Conservation (phyloP, 148 eudicot species). For the Spergularia marina region DNA sequence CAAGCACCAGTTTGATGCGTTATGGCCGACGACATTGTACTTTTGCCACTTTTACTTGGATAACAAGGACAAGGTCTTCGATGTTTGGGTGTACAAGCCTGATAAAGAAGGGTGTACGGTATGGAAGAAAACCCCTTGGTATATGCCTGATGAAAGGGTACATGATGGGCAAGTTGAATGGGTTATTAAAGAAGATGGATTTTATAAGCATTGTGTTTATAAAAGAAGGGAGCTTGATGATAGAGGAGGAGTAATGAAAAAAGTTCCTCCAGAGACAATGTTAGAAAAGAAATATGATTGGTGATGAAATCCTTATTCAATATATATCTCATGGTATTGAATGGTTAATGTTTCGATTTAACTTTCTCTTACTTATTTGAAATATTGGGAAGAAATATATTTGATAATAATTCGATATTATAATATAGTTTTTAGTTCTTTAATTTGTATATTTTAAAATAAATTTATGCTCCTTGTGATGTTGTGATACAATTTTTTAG, state of each 20-base stretch:
- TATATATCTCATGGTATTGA: no score
- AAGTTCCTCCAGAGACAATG: no score
- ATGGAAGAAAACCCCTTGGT: neutral
- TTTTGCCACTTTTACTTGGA: constrained; percentile 17
- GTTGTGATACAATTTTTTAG: no score
- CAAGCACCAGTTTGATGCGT: neutral
- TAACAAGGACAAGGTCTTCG: constrained; percentile 4
- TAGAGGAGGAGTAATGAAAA: neutral
- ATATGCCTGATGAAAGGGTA: constrained; percentile 1
- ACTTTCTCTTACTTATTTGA: no score
- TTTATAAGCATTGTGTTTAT: constrained; percentile 21
- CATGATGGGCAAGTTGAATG: constrained; percentile 10
- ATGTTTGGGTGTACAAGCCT: constrained; percentile 4
- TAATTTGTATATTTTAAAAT: no score
- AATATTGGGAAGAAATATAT: no score
- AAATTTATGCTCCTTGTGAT: no score
- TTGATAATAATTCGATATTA: no score
- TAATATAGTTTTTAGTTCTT: no score
- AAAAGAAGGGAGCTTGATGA: neutral
- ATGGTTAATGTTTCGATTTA: no score
- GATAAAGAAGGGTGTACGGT: constrained; percentile 14
- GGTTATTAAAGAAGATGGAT: constrained; percentile 4
- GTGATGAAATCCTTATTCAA: no score
- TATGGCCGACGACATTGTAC: neutral
- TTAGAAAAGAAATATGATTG: no score